Conservation (phyloP, 2,329 filamentous ascomycete genomes). For the Colletotrichum viniferum region DNA sequence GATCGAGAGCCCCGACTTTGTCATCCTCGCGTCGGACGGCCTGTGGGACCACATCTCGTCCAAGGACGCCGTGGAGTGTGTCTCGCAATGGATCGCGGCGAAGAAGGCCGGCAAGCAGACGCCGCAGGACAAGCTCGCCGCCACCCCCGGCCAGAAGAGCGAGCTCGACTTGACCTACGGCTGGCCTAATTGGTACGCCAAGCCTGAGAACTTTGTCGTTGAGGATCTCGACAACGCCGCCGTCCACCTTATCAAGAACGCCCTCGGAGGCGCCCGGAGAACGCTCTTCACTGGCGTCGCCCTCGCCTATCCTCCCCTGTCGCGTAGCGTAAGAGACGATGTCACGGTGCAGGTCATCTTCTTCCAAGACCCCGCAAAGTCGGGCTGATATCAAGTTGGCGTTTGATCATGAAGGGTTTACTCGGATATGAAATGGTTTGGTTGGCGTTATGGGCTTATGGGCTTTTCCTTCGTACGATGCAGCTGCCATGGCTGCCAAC, state of each 20-base stretch:
- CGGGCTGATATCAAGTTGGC: not conserved
- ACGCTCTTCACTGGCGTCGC: conserved; percentile 74
- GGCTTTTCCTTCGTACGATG: not conserved
- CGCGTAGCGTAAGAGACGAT: conserved; percentile 71
- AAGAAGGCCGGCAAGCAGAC: not conserved
- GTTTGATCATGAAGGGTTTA: not conserved
- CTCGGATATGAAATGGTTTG: not conserved
- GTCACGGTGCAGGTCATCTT: conserved; percentile 87
- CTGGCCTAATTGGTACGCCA: conserved; percentile 24
- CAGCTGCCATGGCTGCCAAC: not conserved
- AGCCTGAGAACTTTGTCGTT: conserved; percentile 67
- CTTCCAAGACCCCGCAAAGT: conserved; percentile 4
- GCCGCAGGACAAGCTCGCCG: conserved; percentile 4
- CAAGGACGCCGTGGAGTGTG: conserved; percentile 61
- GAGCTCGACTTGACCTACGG: conserved; percentile 23
- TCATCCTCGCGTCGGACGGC: conserved; percentile 71
- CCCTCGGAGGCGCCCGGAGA: conserved; percentile 75
- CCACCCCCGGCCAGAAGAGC: not conserved
- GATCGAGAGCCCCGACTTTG: conserved; percentile 54
- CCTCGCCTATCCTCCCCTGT: conserved; percentile 74
- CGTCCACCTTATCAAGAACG: conserved; percentile 81
- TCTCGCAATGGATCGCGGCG: conserved; percentile 55
- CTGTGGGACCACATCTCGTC: conserved; percentile 67
- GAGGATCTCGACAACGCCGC: conserved; percentile 74
- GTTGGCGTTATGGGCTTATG: not conserved